phyloP scores from a whole-genome alignment of 2,329 filamentous ascomycete species.

The Hypoxylon sp. region DNA sequence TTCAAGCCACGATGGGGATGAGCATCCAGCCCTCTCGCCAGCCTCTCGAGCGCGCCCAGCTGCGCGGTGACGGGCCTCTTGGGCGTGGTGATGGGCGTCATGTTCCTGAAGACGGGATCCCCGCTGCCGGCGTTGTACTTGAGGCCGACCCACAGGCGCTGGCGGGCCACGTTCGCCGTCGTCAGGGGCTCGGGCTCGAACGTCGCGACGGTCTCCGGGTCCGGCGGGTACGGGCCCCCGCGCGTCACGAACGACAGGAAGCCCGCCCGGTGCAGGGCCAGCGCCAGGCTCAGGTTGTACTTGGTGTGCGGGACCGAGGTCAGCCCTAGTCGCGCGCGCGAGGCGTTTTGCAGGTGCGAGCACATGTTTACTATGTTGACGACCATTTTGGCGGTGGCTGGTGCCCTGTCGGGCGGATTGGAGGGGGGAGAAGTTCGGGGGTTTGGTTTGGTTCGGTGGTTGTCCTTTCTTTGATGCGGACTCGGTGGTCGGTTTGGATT shows the following conservation, averaged over 20 bases:
- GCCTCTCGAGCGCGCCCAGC: conserved; percentile 65
- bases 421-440: not conserved
- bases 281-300: conserved; percentile 77
- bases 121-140: conserved; percentile 91
- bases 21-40: conserved; percentile 74
- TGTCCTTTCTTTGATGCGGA: too few species aligned
- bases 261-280: conserved; percentile 83
- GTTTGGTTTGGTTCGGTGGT: too few species aligned
- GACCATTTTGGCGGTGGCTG: conserved; percentile 68
- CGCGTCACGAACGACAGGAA: conserved; percentile 84
- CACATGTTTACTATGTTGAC: conserved; percentile 80
- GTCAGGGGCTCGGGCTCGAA: conserved; percentile 67
- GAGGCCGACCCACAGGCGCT: conserved; percentile 85
- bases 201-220: conserved; percentile 55
- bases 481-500: too few species aligned
- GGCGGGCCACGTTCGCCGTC: conserved; percentile 73
- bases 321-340: conserved; percentile 80
- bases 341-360: conserved; percentile 91
- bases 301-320: conserved; percentile 85
- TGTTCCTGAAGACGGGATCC: conserved; percentile 75
- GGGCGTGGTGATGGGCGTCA: conserved; percentile 75
- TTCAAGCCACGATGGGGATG: conserved; percentile 71
- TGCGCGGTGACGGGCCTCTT: conserved; percentile 75
- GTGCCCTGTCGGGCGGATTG: conserved; percentile 22
- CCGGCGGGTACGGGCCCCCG: conserved; percentile 65